Evolutionary conservation across 768 basidiomycete genomes (phyloP), one percentile per base, ranked within the genome.

Genomic region (Termitomyces sp.): DNA sequence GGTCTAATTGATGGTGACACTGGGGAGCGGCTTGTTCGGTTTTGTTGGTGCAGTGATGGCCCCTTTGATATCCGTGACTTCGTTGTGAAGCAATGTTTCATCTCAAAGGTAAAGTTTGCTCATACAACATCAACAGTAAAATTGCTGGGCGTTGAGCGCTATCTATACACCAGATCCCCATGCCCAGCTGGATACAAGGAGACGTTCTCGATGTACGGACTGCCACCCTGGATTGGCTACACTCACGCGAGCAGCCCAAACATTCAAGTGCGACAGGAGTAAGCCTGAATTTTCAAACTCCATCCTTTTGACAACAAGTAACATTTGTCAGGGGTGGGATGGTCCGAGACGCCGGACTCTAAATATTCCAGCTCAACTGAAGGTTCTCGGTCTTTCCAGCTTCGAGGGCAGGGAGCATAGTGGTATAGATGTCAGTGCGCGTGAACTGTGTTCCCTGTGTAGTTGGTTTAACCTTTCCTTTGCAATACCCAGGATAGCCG

Each of bases 321-420:
- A 38, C 38, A 30, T 51, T 57, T 42, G 55, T 45, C 57, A 74
- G 70, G 44, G 60, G 17, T 60, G 54, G 49, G 58, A 64, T 47
- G 65, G 60, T 57, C 60, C 66, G 45, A 63, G 59, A 32, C 65
- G 68, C 55, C 71, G 73, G 45, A 68, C 72, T 60, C 70, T 91
- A 54, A 89, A 88, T 58, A 86, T 96, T 53, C 68, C 82, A 37
- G 79, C 79, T n/a, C 91, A 95, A 68, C 75, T 97, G 45, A 76
- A 77, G 35, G 76, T 77, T n/a, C 81, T 98, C 42, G 80, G 78
- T 10, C 71, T 98, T 45, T 77, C 81, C 5, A 75, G 78, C 7
- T 98, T 98, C 65, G 74, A 87, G 68, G 95, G 96, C 21, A 82
- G 89, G 62, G 77, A 83, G 53, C 96, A 98, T 70, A 84, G 84